These are phyloP conservation scores for Fusarium subtropicale DNA, from an alignment of 2,329 filamentous ascomycete species.

Conservation along the genomic window DNA sequence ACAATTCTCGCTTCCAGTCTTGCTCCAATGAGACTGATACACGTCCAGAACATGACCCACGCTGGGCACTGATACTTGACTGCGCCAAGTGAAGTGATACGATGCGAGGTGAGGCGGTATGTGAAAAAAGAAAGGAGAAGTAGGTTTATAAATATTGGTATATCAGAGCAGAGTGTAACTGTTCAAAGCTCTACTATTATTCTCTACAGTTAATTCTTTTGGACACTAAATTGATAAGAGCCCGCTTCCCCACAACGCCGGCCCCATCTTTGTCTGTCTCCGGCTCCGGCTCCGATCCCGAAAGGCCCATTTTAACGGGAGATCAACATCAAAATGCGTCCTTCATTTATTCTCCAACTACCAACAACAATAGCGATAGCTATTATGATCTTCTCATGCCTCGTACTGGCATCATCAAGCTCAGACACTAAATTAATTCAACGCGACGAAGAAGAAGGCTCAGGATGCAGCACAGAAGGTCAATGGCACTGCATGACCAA, in stretches of 20 bases:
- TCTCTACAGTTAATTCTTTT: background rate
- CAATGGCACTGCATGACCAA: slow-evolving; percentile 65
- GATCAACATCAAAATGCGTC: slow-evolving; percentile 26
- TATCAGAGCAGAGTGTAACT: background rate
- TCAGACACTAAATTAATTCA: slow-evolving; percentile 10
- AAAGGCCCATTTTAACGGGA: slow-evolving; percentile 18
- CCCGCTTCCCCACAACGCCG: slow-evolving; percentile 30
- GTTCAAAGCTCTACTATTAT: background rate
- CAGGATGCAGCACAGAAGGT: slow-evolving; percentile 60
- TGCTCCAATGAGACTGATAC: slow-evolving; percentile 47
- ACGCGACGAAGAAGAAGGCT: slow-evolving; percentile 51
- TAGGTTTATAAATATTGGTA: slow-evolving; percentile 8
- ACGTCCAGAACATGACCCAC: slow-evolving; percentile 44
- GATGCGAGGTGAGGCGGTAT: slow-evolving; percentile 31
- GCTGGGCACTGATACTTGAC: slow-evolving; percentile 48
- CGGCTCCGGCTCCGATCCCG: slow-evolving; percentile 19
- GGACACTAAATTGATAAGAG: slow-evolving; percentile 5
- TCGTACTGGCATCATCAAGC: slow-evolving; percentile 21
- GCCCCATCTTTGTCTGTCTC: background rate
- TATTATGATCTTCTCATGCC: slow-evolving; percentile 21
- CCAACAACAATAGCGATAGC: slow-evolving; percentile 8
- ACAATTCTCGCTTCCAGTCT: slow-evolving; percentile 20
- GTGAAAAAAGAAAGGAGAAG: slow-evolving; percentile 6
- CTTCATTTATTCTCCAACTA: slow-evolving; percentile 1
- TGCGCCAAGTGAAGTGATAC: slow-evolving; percentile 17